Evolutionary conservation across 176 grass and related monocot species (phyloP), one percentile per base, ranked within the genome.

Genomic region (barley (Hordeum vulgare)): DNA sequence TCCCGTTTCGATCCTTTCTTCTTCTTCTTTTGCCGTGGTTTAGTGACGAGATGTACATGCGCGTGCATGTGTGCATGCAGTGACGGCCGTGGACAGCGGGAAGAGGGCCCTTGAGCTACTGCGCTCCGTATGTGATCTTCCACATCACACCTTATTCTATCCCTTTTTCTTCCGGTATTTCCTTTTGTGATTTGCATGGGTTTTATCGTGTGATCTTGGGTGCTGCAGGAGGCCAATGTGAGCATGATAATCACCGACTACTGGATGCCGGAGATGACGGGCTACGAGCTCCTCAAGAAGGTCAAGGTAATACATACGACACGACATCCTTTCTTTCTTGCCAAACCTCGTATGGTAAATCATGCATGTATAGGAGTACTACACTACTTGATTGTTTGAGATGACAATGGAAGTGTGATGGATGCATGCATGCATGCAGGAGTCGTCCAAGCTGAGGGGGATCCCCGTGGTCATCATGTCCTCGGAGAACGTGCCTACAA

Each of bases 401-500:
- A 20, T 20, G 66, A 26, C 28, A 4, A 62, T 31, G 26, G 9
- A 41, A 66, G 71, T 44, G 53, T n/a, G 27, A 0, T 26, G 14
- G 31, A 0, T 20, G 14, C 23, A 24, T 86, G 18, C 76, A 0
- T 20, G 14, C 23, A 24, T 86, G 18, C 76, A 98, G 96, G 93
- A 89, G 76, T 98, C 96, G 9, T 94, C 91, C n/a, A 84, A 77
- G 64, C 74, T 98, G 33, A 82, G 63, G 83, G 77, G 79, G 80
- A 98, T 98, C 61, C 96, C 96, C 0, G 96, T 98, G n/a, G 93
- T 96, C 45, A 98, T 98, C 74, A 96, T 98, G 96, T 98, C 96
- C 18, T 98, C 96, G 1, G 96, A 98, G 89, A 95, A 98, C 57
- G 96, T 98, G 23, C 91, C 91, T 2, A 96, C 90, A 13, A 94